Evolutionary conservation across 2,329 filamentous ascomycete species (phyloP).

Genomic region (Diaporthe caulivora): DNA sequence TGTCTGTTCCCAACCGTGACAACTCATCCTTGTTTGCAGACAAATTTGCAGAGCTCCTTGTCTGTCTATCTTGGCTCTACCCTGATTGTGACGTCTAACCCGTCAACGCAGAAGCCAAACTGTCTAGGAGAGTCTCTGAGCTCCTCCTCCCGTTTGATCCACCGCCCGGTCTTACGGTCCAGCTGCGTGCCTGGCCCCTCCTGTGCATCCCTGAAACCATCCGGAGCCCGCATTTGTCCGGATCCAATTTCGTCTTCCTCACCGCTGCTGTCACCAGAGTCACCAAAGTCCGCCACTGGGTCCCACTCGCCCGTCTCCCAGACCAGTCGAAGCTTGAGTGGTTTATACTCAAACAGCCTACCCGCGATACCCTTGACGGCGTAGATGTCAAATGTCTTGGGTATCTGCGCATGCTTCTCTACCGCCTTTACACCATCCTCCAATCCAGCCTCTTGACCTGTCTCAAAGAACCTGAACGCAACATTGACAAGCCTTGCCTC

Average conservation of each 20-base stretch:
- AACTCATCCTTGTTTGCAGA: neutral
- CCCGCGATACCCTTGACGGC: constrained; percentile 83
- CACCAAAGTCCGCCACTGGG: constrained; percentile 75
- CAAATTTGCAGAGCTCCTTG: neutral
- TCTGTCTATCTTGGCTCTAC: constrained; percentile 66
- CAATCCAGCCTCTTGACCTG: constrained; percentile 6
- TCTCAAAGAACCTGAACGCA: constrained; percentile 40
- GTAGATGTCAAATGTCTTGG: constrained; percentile 84
- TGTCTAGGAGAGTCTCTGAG: constrained; percentile 83
- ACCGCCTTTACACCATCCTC: neutral
- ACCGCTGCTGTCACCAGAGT: constrained; percentile 66
- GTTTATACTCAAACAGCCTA: constrained; percentile 74
- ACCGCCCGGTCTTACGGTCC: constrained; percentile 63
- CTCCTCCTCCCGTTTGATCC: constrained; percentile 83
- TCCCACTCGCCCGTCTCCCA: constrained; percentile 96
- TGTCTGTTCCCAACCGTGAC: constrained; percentile 12
- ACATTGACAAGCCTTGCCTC: constrained; percentile 82
- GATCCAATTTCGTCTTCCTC: constrained; percentile 60
- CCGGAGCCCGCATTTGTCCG: constrained; percentile 48
- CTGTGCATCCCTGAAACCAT: constrained; percentile 42
- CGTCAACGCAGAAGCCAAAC: constrained; percentile 87
- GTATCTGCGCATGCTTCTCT: constrained; percentile 66
- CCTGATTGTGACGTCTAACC: constrained; percentile 76
- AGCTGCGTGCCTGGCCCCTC: constrained; percentile 35
- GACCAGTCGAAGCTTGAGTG: constrained; percentile 75